Evolutionary conservation across 1,284 basidiomycete species (phyloP).

Genomic region (Ceratobasidium papillatum): DNA sequence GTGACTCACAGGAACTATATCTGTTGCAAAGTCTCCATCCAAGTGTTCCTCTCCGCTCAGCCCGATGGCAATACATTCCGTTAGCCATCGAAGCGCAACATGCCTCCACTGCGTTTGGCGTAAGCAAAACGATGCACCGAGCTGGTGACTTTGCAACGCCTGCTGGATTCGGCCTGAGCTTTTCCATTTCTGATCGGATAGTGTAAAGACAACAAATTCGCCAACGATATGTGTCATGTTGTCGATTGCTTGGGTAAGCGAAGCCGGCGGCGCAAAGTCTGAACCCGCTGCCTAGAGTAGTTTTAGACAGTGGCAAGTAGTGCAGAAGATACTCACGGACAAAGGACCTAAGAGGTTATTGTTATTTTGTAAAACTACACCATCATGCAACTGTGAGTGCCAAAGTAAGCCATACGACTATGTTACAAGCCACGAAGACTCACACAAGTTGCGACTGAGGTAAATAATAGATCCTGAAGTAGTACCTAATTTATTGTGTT

Average conservation of each 20-base stretch:
- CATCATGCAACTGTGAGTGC: neutral
- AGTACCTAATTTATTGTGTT: neutral
- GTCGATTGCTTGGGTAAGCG: neutral
- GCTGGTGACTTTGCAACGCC: neutral
- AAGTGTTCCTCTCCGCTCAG: conserved; percentile 5
- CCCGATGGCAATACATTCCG: neutral
- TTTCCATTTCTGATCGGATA: neutral
- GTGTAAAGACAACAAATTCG: neutral
- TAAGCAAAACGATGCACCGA: neutral
- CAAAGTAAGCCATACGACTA: neutral
- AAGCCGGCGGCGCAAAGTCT: neutral
- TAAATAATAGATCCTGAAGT: neutral
- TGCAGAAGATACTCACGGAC: neutral
- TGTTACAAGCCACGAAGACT: neutral
- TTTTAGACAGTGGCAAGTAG: neutral
- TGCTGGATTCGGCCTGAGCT: neutral
- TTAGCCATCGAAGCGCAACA: neutral
- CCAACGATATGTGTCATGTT: neutral
- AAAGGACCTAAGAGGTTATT: neutral
- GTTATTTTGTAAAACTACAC: neutral
- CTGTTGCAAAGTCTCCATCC: conserved; percentile 5
- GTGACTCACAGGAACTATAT: conserved; percentile 6
- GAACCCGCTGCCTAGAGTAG: neutral
- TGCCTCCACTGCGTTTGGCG: conserved; percentile 3
- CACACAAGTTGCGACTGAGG: conserved; percentile 13